phyloP scores from a whole-genome alignment of 1,139 yeast species.

The Tardiomyces depauwii region DNA sequence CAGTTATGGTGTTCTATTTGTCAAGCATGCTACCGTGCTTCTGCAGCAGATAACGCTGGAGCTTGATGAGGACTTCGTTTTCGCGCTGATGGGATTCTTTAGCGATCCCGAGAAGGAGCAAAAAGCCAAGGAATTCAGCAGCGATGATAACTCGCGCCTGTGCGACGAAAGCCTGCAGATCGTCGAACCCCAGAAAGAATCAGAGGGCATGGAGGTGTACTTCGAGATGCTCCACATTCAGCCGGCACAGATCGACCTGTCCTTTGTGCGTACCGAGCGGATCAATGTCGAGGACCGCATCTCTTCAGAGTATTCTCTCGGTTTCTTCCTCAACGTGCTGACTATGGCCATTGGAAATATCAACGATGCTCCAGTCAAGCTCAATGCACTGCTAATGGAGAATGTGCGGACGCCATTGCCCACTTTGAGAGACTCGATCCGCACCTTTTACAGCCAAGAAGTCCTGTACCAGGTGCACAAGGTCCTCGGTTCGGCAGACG shows the following conservation, averaged over 20 bases:
- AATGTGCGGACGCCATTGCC: constrained; percentile 83
- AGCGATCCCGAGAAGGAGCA: constrained; percentile 62
- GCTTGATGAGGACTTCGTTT: constrained; percentile 85
- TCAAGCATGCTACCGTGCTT: constrained; percentile 82
- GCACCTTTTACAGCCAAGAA: constrained; percentile 86
- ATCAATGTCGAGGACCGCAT: constrained; percentile 48
- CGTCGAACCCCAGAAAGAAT: constrained; percentile 59
- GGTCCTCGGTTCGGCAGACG: constrained; percentile 91
- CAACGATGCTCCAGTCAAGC: constrained; percentile 88
- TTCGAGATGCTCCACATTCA: constrained; percentile 90
- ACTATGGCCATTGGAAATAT: constrained; percentile 98
- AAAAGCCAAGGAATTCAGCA: constrained; percentile 30
- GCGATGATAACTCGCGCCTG: constrained; percentile 24
- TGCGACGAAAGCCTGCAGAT: constrained; percentile 54
- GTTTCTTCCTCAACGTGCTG: constrained; percentile 67
- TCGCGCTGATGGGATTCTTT: constrained; percentile 70
- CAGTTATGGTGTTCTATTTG: constrained; percentile 77
- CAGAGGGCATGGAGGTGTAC: constrained; percentile 63
- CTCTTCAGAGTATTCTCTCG: constrained; percentile 49
- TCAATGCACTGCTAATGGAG: constrained; percentile 80
- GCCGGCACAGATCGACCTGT: constrained; percentile 78
- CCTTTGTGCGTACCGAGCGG: constrained; percentile 86
- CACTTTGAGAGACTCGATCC: constrained; percentile 55
- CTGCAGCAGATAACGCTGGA: constrained; percentile 88
- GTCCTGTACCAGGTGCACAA: constrained; percentile 88